A percentile compares a stretch with the other conserved stretches of the same genome.
These are phyloP conservation scores for Canavalia ensiformis DNA, from an alignment of 306 rosid genomes.

Conservation along the genomic window DNA sequence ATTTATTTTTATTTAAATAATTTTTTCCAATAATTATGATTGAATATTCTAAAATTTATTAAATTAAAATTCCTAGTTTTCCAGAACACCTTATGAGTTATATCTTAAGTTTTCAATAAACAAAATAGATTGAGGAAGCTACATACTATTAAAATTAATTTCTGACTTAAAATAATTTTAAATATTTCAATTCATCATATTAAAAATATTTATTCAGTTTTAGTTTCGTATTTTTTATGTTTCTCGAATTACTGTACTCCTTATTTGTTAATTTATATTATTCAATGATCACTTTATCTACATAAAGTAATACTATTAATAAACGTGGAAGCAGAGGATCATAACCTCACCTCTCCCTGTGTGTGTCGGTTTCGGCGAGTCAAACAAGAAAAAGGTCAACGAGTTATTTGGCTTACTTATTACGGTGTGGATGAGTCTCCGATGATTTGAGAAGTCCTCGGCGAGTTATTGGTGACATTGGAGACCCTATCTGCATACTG, in stretches of 20 bases:
- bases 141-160: not conserved
- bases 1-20: too few species aligned
- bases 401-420: not conserved
- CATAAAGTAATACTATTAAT: not conserved
- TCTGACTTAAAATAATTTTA: not conserved
- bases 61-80: too few species aligned
- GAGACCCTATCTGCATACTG: conserved; percentile 38
- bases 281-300: too few species aligned
- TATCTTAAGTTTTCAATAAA: too few species aligned
- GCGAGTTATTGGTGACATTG: conserved; percentile 44
- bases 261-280: not conserved
- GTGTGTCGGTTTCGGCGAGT: conserved; percentile 40
- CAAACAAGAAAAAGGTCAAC: conserved; percentile 42
- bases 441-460: conserved; percentile 29
- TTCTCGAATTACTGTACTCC: not conserved
- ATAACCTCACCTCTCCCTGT: not conserved
- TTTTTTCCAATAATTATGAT: too few species aligned
- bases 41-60: too few species aligned
- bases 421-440: not conserved
- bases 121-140: not conserved
- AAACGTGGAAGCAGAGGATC: not conserved
- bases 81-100: too few species aligned
- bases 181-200: too few species aligned
- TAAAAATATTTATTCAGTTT: not conserved
- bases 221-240: not conserved